Base-by-base conservation (phyloP, 2,329 filamentous ascomycete species). In the Aspergillus alliaceus region DNA sequence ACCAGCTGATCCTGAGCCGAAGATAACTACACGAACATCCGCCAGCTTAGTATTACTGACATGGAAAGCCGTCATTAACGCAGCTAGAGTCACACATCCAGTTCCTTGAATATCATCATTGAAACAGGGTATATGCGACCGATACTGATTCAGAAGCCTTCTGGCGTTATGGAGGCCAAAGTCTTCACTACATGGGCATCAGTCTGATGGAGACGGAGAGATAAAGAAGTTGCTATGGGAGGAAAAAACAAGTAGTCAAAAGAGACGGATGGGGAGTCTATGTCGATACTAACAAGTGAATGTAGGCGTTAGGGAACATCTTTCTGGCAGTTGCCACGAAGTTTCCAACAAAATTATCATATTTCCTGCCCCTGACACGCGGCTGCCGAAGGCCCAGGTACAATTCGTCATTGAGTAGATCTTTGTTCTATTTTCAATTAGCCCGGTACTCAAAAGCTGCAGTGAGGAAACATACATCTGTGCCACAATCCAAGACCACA, bases 71-170 rank as follows among this genome's bases (percentile, higher is more conserved):
- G 91, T 86, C 78, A 91, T 86, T 60, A 96, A 87, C 1, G 89
- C 91, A 0, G 91, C 91, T 0, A 96, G 82, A 0, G 92, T 93
- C 1, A 96, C 91, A 58, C 90, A 93, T 0, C 91, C 92, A 0
- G 92, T 96, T 1, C 91, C 92, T 72, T 96, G 91, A 0, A 96
- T 87, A 70, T 96, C 91, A 57, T 96, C 92, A 67, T 96, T 96
- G 80, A 96, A 96, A 72, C 91, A 96, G 0, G 91, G 82, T 7
- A 93, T 87, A 50, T 89, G 69, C 0, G 87, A 81, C 1, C 88
- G 84, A 66, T 95, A 96, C 34, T 81, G 83, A 58, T 96, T 90
- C 1, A 96, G 80, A 2, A 96, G 84, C 3, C 90, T 84, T 29
- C 89, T 82, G 0, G 90, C 90, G 66, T 96, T 96, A 1, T 74